Evolutionary conservation across 495 filamentous ascomycete species (phyloP), one percentile per base, ranked within the genome.

Genomic region (Lichenothelia convexa): DNA sequence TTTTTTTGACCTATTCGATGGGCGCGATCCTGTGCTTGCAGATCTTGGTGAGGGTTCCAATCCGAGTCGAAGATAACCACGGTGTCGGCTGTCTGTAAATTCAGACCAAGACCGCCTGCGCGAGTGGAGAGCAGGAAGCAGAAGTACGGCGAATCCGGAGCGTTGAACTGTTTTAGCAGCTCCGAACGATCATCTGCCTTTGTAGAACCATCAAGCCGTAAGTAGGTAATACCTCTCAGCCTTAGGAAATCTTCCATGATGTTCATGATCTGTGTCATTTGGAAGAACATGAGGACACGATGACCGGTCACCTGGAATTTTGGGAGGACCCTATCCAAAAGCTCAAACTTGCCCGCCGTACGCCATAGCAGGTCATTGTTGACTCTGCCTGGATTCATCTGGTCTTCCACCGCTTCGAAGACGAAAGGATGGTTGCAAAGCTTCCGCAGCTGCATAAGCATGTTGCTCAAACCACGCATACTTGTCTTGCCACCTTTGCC

Each of bases 1-100:
- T 97, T 97, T 73, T 97, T 97, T 56, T 97, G 89, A 34, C 89
- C 89, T 45, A 97, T 97, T 75, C 89, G 89, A 72, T 97, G 89
- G 17, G 89, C 89, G 73, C 89, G 87, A 75, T 97, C 89, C 55
- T 97, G 89, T 20, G 89, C 89, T 59, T 97, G 89, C 53, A 97
- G 61, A 78, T 97, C 89, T 59, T 97, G 89, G 58, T 95, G 89
- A 48, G 89, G 89, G 61, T 97, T 97, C 89, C 89, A 97, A 62
- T 97, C 89, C 0, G 89, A 97, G 57, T 97, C 89, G 58, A 91
- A 97, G 45, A 97, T 97, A 50, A 97, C 93, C 58, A 97, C 89
- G 0, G 89, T 97, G 61, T 97, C 89, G 27, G 89, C 89, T 11
- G 87, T 91, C 56, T 97, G 89, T 48, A 97, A 56, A 52, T 97